phyloP scores from a whole-genome alignment of 805 yeast genomes.

The Metschnikowia lunata region DNA sequence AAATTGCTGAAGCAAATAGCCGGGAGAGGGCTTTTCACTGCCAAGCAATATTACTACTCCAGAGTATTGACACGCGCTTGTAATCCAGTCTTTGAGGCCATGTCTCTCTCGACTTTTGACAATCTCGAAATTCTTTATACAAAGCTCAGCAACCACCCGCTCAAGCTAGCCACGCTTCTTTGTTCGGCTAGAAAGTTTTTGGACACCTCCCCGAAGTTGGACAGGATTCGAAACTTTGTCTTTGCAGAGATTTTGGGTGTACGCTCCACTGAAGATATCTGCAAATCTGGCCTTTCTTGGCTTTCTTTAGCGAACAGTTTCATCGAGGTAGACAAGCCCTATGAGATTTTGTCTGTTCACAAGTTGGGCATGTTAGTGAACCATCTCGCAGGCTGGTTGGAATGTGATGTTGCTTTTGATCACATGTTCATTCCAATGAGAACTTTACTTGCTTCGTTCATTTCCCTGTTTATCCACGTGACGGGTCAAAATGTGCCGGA shows the following conservation, averaged over 20 bases:
- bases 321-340: constrained; percentile 28
- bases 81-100: constrained; percentile 24
- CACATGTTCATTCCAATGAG: constrained; percentile 48
- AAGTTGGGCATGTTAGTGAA: constrained; percentile 59
- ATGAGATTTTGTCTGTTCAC: constrained; percentile 54
- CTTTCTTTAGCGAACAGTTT: constrained; percentile 47
- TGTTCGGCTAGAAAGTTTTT: constrained; percentile 35
- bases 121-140: constrained; percentile 31
- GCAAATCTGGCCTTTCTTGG: constrained; percentile 41
- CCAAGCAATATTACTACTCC: constrained; percentile 13
- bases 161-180: constrained; percentile 27
- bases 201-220: constrained; percentile 35
- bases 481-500: constrained; percentile 21
- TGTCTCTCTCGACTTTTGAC: constrained; percentile 19
- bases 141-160: constrained; percentile 27
- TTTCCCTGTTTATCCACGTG: constrained; percentile 21
- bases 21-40: constrained; percentile 12
- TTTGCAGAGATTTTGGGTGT: constrained; percentile 64
- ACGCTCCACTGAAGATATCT: constrained; percentile 36
- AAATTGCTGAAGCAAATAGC: constrained; percentile 4
- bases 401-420: constrained; percentile 59
- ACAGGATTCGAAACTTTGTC: constrained; percentile 53
- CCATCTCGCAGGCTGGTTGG: constrained; percentile 54
- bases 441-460: constrained; percentile 46
- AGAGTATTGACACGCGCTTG: constrained; percentile 28